Evolutionary conservation across 192 early-diverging fungal genomes (phyloP), one percentile per base, ranked within the genome.

Genomic region (Backusella macrospora): DNA sequence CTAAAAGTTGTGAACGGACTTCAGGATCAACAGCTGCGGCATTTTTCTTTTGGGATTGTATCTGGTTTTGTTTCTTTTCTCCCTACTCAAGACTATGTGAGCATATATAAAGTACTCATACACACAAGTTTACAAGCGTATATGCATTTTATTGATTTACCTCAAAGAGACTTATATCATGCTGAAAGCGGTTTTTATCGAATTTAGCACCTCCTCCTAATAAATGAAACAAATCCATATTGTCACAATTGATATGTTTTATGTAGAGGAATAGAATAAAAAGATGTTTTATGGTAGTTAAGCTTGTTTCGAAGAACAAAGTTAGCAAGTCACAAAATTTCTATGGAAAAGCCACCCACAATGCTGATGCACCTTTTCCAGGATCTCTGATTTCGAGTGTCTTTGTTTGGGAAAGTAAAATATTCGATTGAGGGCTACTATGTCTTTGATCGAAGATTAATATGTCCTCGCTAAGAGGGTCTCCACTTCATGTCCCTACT

Each of bases 151-250:
- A n/a, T 55, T 62, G 16, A 18, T 71, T 74, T 88, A 90, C 91
- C 78, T 96, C 85, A 84, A 98, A 95, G 15, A 96, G 76, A 7
- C 91, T 83, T 63, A 96, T 85, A 73, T 96, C 96, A 3, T 90
- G 83, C 65, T 90, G 83, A 80, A 94, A 96, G 15, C 93, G 87
- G 55, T 84, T 85, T 72, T 90, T 93, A 84, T 99, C 90, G 70
- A 99, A 99, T 74, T 86, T 91, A 9, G 96, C 92, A 9, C 97
- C 97, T 15, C 90, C 85, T 39, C 94, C 94, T 16, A 99, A 85
- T 47, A 95, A 82, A 65, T 90, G 87, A 86, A 98, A 96, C 72
- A 98, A 81, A 84, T 97, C 94, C 88, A 91, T 89, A 12, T 7
- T 49, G 26, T 12, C 23, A 59, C 9, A 55, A n/a, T 15, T 38